A percentile compares a stretch with the other conserved stretches of the same genome.
Conservation (phyloP, 768 basidiomycete genomes). For the Pulveroboletus ravenelii region DNA sequence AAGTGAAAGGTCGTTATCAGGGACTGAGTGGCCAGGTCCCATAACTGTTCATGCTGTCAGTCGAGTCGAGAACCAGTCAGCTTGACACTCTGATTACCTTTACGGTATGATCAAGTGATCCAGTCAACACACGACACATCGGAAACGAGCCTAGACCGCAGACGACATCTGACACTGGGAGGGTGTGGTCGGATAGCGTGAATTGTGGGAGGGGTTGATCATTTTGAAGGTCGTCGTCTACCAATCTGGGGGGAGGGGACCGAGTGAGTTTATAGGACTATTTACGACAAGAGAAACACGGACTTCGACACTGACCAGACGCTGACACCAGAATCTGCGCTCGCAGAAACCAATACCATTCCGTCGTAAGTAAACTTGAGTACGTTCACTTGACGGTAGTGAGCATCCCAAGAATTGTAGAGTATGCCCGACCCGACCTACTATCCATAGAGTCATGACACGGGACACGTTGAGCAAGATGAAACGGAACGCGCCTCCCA, state of each 20-base stretch:
- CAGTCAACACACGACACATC: constrained; percentile 69
- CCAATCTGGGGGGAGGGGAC: constrained; percentile 45
- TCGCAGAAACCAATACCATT: constrained; percentile 74
- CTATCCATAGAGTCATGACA: constrained; percentile 20
- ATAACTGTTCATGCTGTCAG: constrained; percentile 47
- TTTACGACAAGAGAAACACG: constrained; percentile 25
- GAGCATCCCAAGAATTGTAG: constrained; percentile 89
- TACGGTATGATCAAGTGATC: constrained; percentile 84
- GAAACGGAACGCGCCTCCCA: constrained; percentile 76
- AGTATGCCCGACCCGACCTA: constrained; percentile 93
- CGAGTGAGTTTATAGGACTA: constrained; percentile 10
- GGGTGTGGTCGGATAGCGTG: constrained; percentile 85
- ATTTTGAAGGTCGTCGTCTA: constrained; percentile 70
- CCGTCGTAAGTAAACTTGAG: constrained; percentile 83
- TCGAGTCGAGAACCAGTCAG: constrained; percentile 6
- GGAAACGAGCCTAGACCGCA: constrained; percentile 82
- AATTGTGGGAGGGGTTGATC: constrained; percentile 75
- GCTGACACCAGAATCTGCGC: constrained; percentile 84
- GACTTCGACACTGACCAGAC: constrained; percentile 90
- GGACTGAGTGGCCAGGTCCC: constrained; percentile 71
- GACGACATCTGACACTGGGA: constrained; percentile 77
- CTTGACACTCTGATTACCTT: constrained; percentile 51
- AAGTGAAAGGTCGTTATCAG: constrained; percentile 87
- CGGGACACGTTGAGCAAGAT: background rate
- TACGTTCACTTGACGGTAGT: constrained; percentile 85